Base-by-base conservation (phyloP, 495 filamentous ascomycete genomes). In the Daldinia caldariorum region DNA sequence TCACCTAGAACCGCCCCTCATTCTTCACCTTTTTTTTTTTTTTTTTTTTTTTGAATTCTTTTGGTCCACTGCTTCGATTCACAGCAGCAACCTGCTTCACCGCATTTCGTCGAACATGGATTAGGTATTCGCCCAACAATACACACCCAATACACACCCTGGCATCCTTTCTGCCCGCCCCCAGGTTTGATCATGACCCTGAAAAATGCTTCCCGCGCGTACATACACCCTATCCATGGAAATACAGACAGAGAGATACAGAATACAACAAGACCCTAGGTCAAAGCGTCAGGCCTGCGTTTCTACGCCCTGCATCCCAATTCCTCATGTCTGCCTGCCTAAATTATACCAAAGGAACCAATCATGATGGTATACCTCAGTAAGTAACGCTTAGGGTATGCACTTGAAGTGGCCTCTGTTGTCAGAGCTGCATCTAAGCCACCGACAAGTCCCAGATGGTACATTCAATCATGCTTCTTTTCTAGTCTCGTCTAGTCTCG, bases 21-120 rank as follows among this genome's bases (percentile, higher is more conserved):
- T 64, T 60, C 51, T 45, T 22, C 39, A 57, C 61, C 58, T 53
- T 32, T 61, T 63, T 53, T 43, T 63, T 10, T 57, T 59, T n/a
- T n/a, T n/a, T n/a, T n/a, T n/a, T n/a, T n/a, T n/a, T n/a, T n/a
- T n/a, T n/a, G n/a, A n/a, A n/a, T n/a, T n/a, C n/a, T n/a, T n/a
- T 65, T 41, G 26, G 26, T 61, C 56, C 22, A 61, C 55, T 18
- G 26, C 13, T n/a, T n/a, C 8, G 29, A 53, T 53, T 53, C 22
- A 53, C 22, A 53, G 26, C 26, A 53, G 39, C 59, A 37, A n/a
- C n/a, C n/a, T n/a, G 59, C 65, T 68, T 72, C 70, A 72, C 70
- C 70, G 65, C 70, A 72, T 72, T 62, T 70, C 67, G 41, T 41
- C 37, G 56, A 57, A 59, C 61, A 66, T 69, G 63, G 61, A 61